phyloP scores from a whole-genome alignment of 495 filamentous ascomycete genomes.

The Penicillium soppii region DNA sequence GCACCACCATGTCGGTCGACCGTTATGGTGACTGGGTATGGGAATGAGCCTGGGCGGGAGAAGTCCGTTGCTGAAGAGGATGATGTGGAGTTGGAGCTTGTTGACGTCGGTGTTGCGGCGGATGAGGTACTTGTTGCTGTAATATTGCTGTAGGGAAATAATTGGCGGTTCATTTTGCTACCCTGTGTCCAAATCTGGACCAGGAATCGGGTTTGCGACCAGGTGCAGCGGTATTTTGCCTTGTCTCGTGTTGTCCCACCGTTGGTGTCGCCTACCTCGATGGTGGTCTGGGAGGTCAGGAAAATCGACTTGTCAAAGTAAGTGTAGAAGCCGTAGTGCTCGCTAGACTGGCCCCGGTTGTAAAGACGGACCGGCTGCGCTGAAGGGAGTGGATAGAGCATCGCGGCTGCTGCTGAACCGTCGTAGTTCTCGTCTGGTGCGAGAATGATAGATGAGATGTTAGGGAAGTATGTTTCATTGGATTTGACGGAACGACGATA shows the following conservation, averaged over 20 bases:
- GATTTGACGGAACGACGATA: conserved; percentile 22
- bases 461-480: conserved; percentile 33
- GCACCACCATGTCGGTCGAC: conserved; percentile 78
- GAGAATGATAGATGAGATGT: conserved; percentile 56
- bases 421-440: conserved; percentile 59
- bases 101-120: conserved; percentile 19
- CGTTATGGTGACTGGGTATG: conserved; percentile 80
- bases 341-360: conserved; percentile 72
- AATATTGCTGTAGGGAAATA: conserved; percentile 32
- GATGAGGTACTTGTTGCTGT: conserved; percentile 13
- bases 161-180: conserved; percentile 39
- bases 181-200: conserved; percentile 84
- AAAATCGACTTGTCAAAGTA: conserved; percentile 91
- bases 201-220: conserved; percentile 78
- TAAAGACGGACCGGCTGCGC: conserved; percentile 85
- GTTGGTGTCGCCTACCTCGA: conserved; percentile 52
- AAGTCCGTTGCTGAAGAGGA: conserved; percentile 54
- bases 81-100: conserved; percentile 17
- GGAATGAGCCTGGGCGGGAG: conserved; percentile 70
- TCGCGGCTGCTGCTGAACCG: conserved; percentile 68
- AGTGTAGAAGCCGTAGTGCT: conserved; percentile 93
- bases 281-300: conserved; percentile 52
- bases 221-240: conserved; percentile 73
- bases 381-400: conserved; percentile 61
- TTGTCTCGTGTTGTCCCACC: conserved; percentile 62